Evolutionary conservation across 371 early-diverging fungal species (phyloP), one percentile per base, ranked within the genome.

Genomic region (Smittium culicis): DNA sequence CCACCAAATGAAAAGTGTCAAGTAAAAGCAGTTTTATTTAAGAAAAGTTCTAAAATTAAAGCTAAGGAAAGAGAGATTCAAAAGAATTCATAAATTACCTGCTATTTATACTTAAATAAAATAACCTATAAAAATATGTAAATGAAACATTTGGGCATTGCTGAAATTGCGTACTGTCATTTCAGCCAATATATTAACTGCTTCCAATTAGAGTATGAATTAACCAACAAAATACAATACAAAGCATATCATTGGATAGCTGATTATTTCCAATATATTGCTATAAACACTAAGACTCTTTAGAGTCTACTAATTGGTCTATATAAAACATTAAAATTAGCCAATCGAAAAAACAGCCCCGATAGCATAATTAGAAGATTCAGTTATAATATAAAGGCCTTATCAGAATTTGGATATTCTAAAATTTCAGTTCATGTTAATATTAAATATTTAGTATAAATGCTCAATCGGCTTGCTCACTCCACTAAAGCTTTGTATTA

Each of bases 291-390:
- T 11, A 11, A 11, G 5, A 11, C 20, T 11, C 5, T 45, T 45
- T 5, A 5, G 5, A 20, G 45, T 20, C 20, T 45, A 45, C 20
- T 45, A 45, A 11, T 45, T 5, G 45, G 5, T 11, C 20, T 11
- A 45, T 11, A 45, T 45, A 45, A 11, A 45, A 20, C 45, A 45
- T 45, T 45, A 45, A 5, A 45, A 45, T 45, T 45, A 45, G 20
- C 45, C 45, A 45, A 45, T 45, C 45, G 45, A 11, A 45, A 45
- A 5, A 45, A 45, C 20, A 45, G 54, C 64, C 16, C 64, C 64
- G 5, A 64, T 64, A 11, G 34, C 64, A n/a, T 54, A 24, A 28
- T 61, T 33, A 11, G 64, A 64, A 16, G 64, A 27, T 35, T 64
- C 64, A 16, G 57, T 54, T 34, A 35, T 28, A 14, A 64, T 16